Evolutionary conservation across 148 eudicot species (phyloP), one percentile per base, ranked within the genome.

Genomic region (Linanthus parryae): DNA sequence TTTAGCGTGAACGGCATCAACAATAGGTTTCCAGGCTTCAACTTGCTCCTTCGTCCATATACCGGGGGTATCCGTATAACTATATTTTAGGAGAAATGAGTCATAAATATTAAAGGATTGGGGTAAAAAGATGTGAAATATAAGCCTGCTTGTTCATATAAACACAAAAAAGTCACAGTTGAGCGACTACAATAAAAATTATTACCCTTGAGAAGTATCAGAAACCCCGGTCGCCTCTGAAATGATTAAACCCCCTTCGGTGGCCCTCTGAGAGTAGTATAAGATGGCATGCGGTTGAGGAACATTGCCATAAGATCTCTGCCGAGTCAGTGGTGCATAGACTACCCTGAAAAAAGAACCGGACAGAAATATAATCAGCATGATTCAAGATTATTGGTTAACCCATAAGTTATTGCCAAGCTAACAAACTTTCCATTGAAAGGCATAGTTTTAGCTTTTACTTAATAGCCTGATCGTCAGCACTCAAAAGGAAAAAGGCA

Each of bases 1-100:
- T 69, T 77, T 77, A 6, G 72, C 75, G 44, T 77, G 82, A 12
- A 77, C 78, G 47, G 73, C 72, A 34, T 72, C 75, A 14, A 73
- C 75, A 22, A 77, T 77, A 18, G 82, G 78, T 56, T 73, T 77
- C 82, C 82, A 73, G 4, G 82, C 82, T 52, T 73, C 72, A 40
- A 73, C 70, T 40, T 77, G 82, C 58, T 77, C 75, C 34, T 69
- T 63, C 10, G 78, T 77, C 82, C 82, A 77, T 69, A 73, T 73
- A 35, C 78, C 82, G 20, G 82, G 78, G 3, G 72, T 62, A 7
- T 62, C 11, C 14, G 59, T 57, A 54, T 69, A 62, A 53, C 82
- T 73, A 20, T 15, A 41, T 14, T n/a, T n/a, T n/a, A 31, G 33
- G 27, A 57, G 17, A 31, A 3, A 16, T 14, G 8, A 8, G 48